Conservation (phyloP, 2,329 filamentous ascomycete species). For the Ceratocystis alfenasii region DNA sequence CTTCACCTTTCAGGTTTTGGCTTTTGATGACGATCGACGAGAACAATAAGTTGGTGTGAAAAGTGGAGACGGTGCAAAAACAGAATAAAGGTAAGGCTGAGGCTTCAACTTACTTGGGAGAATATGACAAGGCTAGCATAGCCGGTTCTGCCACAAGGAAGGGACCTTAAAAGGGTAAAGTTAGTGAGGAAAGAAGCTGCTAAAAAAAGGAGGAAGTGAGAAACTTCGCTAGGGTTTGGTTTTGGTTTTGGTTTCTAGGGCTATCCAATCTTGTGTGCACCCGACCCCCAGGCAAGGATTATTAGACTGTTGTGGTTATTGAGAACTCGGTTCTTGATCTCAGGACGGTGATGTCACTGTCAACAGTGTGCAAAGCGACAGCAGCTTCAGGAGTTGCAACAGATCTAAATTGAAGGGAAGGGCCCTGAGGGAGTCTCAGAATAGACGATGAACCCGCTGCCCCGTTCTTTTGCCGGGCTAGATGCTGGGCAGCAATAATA, state of each 20-base stretch:
- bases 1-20: background rate
- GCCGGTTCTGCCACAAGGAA: background rate
- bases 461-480: background rate
- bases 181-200: background rate
- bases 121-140: background rate
- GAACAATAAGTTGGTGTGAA: background rate
- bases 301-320: no score
- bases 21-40: background rate
- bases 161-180: no score
- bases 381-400: constrained; percentile 4
- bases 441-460: background rate
- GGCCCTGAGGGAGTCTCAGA: background rate
- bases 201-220: background rate
- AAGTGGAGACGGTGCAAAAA: background rate
- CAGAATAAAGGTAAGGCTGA: background rate
- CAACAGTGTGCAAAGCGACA: background rate
- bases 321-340: no score
- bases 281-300: no score
- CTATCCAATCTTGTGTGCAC: no score
- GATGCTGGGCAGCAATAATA: background rate
- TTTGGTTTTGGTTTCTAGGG: no score
- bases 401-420: background rate
- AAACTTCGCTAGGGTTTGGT: background rate
- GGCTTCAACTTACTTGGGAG: background rate
- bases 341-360: no score